These are phyloP conservation scores for Botrytis medusae DNA, from an alignment of 2,329 filamentous ascomycete species.

Conservation along the genomic window DNA sequence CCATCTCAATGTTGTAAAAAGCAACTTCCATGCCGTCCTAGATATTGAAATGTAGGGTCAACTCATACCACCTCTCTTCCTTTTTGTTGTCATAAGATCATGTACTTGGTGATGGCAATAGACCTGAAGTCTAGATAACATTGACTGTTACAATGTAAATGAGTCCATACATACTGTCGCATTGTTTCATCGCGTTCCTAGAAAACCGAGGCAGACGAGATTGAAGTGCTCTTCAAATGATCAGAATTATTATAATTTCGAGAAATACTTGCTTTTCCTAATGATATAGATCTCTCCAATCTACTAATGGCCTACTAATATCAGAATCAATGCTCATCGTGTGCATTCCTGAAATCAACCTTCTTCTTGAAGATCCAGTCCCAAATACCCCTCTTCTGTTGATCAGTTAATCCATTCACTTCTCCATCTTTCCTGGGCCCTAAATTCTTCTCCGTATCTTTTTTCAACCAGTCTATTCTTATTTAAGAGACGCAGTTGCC, in stretches of 20 bases:
- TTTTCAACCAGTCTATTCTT: rapidly evolving
- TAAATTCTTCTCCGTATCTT: rapidly evolving
- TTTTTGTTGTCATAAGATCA: background rate
- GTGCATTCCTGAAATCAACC: background rate
- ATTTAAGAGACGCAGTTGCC: rapidly evolving
- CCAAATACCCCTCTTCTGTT: background rate
- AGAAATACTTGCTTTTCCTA: background rate
- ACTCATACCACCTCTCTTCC: rapidly evolving
- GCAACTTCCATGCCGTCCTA: background rate
- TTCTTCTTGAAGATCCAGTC: too few relatives aligned
- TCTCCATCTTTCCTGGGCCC: rapidly evolving
- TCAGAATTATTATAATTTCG: background rate
- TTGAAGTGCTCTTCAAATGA: background rate
- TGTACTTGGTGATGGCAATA: background rate
- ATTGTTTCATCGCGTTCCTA: too few relatives aligned
- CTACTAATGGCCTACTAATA: background rate
- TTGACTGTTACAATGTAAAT: background rate
- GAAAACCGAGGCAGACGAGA: too few relatives aligned
- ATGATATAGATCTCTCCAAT: background rate
- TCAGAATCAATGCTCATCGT: background rate
- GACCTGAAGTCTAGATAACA: background rate
- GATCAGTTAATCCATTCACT: background rate
- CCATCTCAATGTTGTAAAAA: background rate
- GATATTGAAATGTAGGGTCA: rapidly evolving
- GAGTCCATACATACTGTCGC: too few relatives aligned